These are phyloP conservation scores for Hymenoscyphus fructigenus DNA, from an alignment of 2,329 filamentous ascomycete genomes.

Conservation along the genomic window DNA sequence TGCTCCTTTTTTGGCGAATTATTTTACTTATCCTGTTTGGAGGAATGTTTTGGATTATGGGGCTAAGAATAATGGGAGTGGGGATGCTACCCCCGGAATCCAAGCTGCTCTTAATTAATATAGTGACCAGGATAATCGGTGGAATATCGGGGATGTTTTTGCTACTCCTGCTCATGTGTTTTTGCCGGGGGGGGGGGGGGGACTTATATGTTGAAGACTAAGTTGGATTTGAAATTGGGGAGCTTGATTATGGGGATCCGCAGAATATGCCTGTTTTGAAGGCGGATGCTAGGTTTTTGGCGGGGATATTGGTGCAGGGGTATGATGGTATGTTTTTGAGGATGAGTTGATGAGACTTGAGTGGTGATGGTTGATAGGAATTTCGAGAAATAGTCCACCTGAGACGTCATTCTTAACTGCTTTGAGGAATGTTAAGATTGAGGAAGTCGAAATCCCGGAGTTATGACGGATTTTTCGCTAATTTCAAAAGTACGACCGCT, in stretches of 20 bases:
- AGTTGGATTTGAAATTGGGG: background rate
- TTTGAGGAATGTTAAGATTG: background rate
- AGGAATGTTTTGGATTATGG: constrained; percentile 74
- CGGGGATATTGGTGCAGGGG: constrained; percentile 27
- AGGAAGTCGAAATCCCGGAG: background rate
- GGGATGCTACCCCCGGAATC: constrained; percentile 60
- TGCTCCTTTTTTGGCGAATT: constrained; percentile 6
- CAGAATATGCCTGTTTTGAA: constrained; percentile 70
- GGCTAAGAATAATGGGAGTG: constrained; percentile 61
- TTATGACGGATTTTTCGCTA: background rate
- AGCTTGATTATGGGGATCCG: constrained; percentile 67
- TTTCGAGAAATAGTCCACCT: background rate
- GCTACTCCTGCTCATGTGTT: constrained; percentile 2
- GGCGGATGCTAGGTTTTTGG: constrained; percentile 61
- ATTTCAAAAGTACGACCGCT: background rate
- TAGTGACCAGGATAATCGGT: background rate
- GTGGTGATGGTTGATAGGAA: background rate
- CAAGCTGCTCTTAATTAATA: constrained; percentile 63
- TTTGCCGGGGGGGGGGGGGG: background rate
- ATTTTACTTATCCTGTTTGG: constrained; percentile 37
- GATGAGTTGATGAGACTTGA: background rate
- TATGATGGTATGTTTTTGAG: constrained; percentile 15
- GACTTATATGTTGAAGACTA: background rate
- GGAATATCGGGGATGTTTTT: background rate
- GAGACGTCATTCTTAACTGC: background rate